These are phyloP conservation scores for Harringtonia aguacate DNA, from an alignment of 2,329 filamentous ascomycete species.

Conservation along the genomic window DNA sequence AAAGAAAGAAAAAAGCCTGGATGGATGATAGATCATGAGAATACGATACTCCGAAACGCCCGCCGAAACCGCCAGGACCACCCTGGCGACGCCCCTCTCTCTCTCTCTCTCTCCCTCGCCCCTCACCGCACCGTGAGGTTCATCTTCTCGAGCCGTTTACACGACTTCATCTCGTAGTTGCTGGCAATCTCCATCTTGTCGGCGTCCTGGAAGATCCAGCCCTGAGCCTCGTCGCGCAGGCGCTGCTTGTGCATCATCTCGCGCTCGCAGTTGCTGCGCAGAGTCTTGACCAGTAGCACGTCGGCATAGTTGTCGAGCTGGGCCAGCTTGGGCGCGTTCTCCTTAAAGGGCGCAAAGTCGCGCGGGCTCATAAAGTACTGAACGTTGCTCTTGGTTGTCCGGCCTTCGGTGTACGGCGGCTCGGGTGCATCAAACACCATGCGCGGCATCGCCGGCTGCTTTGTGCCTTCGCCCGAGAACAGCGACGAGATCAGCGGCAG, in stretches of 20 bases:
- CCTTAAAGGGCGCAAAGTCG: conserved; percentile 44
- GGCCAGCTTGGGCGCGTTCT: conserved; percentile 55
- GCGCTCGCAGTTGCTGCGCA: conserved; percentile 62
- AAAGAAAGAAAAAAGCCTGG: background rate
- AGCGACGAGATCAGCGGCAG: conserved; percentile 74
- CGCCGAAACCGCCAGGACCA: no score
- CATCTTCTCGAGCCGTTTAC: conserved; percentile 37
- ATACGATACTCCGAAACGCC: no score
- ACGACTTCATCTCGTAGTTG: conserved; percentile 39
- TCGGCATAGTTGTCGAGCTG: conserved; percentile 74
- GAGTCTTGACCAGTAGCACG: conserved; percentile 53
- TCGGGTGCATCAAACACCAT: conserved; percentile 66
- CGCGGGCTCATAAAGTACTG: conserved; percentile 77
- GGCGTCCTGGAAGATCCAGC: conserved; percentile 77
- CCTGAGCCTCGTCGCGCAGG: conserved; percentile 67
- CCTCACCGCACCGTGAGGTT: conserved; percentile 12
- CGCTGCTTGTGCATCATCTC: conserved; percentile 57
- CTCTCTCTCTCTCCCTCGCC: background rate
- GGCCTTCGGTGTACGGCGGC: conserved; percentile 63
- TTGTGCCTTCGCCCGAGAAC: conserved; percentile 46
- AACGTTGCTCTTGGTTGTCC: conserved; percentile 60
- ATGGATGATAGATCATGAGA: background rate
- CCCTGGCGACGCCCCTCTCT: no score
- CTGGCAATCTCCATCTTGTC: conserved; percentile 66
- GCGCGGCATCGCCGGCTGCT: conserved; percentile 47